A percentile compares a stretch with the other conserved stretches of the same genome.
Conservation (phyloP, 805 yeast genomes). For the Hemisphaericaspora nanyangensis region DNA sequence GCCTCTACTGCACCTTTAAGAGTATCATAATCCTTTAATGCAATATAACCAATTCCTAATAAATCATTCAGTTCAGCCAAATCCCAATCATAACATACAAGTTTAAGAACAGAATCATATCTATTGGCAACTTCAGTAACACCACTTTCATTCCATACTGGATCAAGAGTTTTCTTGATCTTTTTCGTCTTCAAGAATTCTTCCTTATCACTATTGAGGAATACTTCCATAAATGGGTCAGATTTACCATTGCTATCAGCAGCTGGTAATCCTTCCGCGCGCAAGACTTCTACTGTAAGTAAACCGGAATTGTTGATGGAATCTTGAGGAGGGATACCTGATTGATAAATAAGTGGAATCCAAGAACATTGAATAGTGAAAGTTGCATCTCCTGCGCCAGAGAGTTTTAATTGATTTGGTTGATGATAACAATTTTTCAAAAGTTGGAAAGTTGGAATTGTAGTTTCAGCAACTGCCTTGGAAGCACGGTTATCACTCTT, state of each 20-base stretch:
- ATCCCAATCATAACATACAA: constrained; percentile 86
- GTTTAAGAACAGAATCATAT: constrained; percentile 52
- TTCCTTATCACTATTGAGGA: constrained; percentile 58
- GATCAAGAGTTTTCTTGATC: constrained; percentile 81
- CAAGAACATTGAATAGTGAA: constrained; percentile 64
- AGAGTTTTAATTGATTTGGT: constrained; percentile 54
- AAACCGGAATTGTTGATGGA: constrained; percentile 71
- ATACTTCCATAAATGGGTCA: constrained; percentile 81
- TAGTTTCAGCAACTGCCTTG: constrained; percentile 56
- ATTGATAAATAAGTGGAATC: constrained; percentile 64
- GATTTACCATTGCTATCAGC: constrained; percentile 93
- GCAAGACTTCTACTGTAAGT: constrained; percentile 54
- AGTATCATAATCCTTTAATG: constrained; percentile 41
- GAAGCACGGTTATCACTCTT: constrained; percentile 51
- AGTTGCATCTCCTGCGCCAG: constrained; percentile 49
- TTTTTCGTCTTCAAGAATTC: constrained; percentile 70
- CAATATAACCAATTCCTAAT: constrained; percentile 62
- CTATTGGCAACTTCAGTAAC: constrained; percentile 56
- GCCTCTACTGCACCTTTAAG: constrained; percentile 50
- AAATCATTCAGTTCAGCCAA: constrained; percentile 84
- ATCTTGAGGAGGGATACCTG: constrained; percentile 68
- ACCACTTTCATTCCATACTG: constrained; percentile 80
- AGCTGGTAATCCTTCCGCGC: constrained; percentile 67
- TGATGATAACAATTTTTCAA: constrained; percentile 61
- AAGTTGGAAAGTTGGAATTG: constrained; percentile 63